Evolutionary conservation across 2,329 filamentous ascomycete genomes (phyloP), one percentile per base, ranked within the genome.

Genomic region (Coleophoma cylindrospora): DNA sequence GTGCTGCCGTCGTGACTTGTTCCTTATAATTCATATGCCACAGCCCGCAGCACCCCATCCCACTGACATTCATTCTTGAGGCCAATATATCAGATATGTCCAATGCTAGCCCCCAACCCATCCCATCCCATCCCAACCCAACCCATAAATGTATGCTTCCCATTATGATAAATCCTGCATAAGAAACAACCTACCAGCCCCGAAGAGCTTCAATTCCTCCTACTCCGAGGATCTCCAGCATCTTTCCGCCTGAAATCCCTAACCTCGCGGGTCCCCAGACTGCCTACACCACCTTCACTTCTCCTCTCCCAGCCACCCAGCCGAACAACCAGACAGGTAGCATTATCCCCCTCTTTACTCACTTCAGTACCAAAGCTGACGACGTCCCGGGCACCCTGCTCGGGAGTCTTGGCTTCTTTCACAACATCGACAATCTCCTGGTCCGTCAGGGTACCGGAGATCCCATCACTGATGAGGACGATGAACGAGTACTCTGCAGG

Each of bases 371-470:
- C 91, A 68, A 94, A 96, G 50, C 82, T 81, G 27, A 96, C 89
- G 8, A 99, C 81, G 54, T 86, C 83, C 51, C 77, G 78, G 1
- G 90, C 84, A 3, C 84, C 94, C 65, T 95, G 83, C 59, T 96
- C 92, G 0, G 94, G 94, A 0, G 92, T 97, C 63, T 79, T 84
- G 5, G 91, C 89, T 69, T 99, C 94, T 68, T 97, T 97, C 61
- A 97, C 78, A 33, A 97, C 84, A 65, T 99, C 94, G 32, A 96
- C 91, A 54, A 97, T 90, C 70, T 99, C 94, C 70, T 97, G 92
- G 64, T 99, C 94, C 49, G 79, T 83, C 19, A 97, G 74, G 14
- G 87, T 88, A 7, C 89, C 92, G 17, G 86, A 92, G 10, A 99
- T 83, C 22, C 94, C 94, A 67, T 99, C 94, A 2, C 83, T 88